Evolutionary conservation across 1,284 basidiomycete species (phyloP), one percentile per base, ranked within the genome.

Genomic region (Malassezia slooffiae): DNA sequence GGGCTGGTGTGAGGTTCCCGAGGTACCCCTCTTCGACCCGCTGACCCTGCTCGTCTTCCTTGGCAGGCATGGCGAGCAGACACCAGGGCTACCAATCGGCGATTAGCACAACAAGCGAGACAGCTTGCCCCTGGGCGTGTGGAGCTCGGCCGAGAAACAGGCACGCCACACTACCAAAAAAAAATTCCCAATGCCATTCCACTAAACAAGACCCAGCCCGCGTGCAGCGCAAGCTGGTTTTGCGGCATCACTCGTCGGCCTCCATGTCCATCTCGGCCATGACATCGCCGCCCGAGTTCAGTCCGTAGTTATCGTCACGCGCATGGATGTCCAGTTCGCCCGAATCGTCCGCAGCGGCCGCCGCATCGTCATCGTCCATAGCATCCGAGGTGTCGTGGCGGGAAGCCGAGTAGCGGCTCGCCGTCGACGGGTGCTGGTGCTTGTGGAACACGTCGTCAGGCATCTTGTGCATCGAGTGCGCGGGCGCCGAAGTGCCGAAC

Each of bases 221-320:
- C 20, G 34, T 22, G 21, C 15, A 2, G 20, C 21, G 17, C 21
- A 15, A 23, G 20, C n/a, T n/a, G n/a, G n/a, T n/a, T n/a, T n/a
- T n/a, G n/a, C n/a, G n/a, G n/a, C n/a, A n/a, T n/a, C 32, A 52
- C 26, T 57, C 52, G 41, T 60, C 60, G 22, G 56, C 60, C 35
- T 67, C 64, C 64, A 67, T 67, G 45, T 67, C 64, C 62, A 67
- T 65, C 34, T 67, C 54, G 23, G 63, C 63, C 54, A 67, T 55
- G 11, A 64, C 58, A 21, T 64, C 63, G 11, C 62, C 63, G 21
- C 57, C 62, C 2, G 60, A 56, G 22, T 53, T 52, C 17, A 54
- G 47, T 5, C 62, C 62, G 65, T 72, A 37, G 45, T 63, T 17
- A 62, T 67, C 12, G 62, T 69, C 31, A 63, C 59, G 29, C 58